Percentiles rank a stretch among this genome's conserved stretches.
Conservation (phyloP, 306 rosid genomes). For the Pterocarpus macrocarpus region DNA sequence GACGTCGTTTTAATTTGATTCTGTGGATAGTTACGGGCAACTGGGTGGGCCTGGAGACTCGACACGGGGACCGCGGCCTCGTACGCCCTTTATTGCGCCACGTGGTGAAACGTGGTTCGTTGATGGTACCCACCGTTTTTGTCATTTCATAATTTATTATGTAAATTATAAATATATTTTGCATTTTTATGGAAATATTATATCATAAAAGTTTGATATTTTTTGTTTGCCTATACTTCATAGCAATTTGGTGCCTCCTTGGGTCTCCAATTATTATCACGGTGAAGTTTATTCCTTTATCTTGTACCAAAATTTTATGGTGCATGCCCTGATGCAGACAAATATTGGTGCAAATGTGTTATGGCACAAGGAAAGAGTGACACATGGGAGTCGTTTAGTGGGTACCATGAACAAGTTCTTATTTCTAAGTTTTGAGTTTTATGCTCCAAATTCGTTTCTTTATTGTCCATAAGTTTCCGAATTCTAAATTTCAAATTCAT, state of each 20-base stretch:
- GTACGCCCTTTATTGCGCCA: constrained; percentile 26
- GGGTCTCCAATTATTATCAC: background rate
- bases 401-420: too few species aligned
- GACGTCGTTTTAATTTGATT: constrained; percentile 52
- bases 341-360: too few species aligned
- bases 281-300: background rate
- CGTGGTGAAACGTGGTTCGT: constrained; percentile 47
- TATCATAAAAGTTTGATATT: background rate
- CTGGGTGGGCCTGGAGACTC: constrained; percentile 37
- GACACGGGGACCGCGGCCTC: constrained; percentile 29
- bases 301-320: background rate
- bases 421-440: too few species aligned
- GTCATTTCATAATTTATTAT: background rate
- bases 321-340: too few species aligned
- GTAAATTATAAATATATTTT: background rate
- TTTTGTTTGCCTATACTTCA: background rate
- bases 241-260: background rate
- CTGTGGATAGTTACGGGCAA: background rate
- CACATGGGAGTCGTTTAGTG: too few species aligned
- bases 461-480: too few species aligned
- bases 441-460: too few species aligned
- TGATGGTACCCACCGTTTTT: background rate
- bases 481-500: too few species aligned
- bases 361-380: too few species aligned
- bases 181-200: too few species aligned